Percentiles rank a stretch among this genome's conserved stretches.
These are phyloP conservation scores for Lichtheimia hyalospora DNA, from an alignment of 371 early-diverging fungal genomes.

Conservation along the genomic window DNA sequence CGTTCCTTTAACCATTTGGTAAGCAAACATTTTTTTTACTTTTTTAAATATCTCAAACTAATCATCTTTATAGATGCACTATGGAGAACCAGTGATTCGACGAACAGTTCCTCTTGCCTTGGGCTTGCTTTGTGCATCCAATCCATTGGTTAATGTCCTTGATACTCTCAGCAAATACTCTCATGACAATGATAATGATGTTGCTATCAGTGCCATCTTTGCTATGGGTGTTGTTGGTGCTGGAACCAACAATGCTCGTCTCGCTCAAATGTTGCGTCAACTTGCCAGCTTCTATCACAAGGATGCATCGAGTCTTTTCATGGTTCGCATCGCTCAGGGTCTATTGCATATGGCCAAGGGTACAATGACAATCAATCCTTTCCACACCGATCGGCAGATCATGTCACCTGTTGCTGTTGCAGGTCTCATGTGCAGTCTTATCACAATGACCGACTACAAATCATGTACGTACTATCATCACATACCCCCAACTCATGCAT, in stretches of 20 bases:
- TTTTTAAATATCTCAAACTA: too few relatives aligned
- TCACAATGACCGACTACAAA: slow-evolving; percentile 91
- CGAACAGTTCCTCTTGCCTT: slow-evolving; percentile 94
- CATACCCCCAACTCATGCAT: too few relatives aligned
- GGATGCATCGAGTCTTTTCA: slow-evolving; percentile 89
- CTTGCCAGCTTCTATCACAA: slow-evolving; percentile 97
- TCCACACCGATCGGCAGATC: slow-evolving; percentile 87
- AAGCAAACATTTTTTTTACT: slow-evolving; percentile 5
- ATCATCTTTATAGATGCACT: slow-evolving; percentile 81
- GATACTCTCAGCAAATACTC: slow-evolving; percentile 97
- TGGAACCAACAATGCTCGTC: slow-evolving; percentile 99
- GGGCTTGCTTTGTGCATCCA: slow-evolving; percentile 94
- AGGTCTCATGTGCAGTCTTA: slow-evolving; percentile 82
- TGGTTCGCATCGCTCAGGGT: slow-evolving; percentile 97
- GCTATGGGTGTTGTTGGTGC: slow-evolving; percentile 99
- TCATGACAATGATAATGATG: slow-evolving; percentile 94
- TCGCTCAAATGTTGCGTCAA: slow-evolving; percentile 97
- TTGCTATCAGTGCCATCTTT: slow-evolving; percentile 95
- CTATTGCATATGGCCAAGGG: slow-evolving; percentile 98
- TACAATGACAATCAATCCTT: slow-evolving; percentile 93
- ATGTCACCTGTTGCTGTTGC: slow-evolving; percentile 91
- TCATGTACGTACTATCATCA: slow-evolving; percentile 55
- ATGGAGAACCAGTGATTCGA: slow-evolving; percentile 94
- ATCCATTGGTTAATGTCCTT: slow-evolving; percentile 88
- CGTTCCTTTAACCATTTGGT: slow-evolving; percentile 93